These are phyloP conservation scores for Vicia villosa DNA, from an alignment of 306 rosid genomes.

Conservation along the genomic window DNA sequence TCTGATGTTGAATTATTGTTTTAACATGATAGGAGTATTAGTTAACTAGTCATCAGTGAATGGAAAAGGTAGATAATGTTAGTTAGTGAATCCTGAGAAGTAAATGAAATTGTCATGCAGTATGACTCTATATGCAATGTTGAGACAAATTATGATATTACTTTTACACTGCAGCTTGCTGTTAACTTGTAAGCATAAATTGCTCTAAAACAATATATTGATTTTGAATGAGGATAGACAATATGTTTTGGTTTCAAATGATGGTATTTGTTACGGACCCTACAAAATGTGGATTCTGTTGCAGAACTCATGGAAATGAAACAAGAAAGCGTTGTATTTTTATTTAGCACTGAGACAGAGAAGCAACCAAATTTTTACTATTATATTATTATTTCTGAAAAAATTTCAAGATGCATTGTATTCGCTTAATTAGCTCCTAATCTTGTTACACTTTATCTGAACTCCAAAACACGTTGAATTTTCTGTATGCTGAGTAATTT, in stretches of 20 bases:
- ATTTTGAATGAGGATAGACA: constrained; percentile 10
- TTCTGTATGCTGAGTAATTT: constrained; percentile 21
- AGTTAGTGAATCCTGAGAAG: constrained; percentile 9
- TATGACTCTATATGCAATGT: not conserved
- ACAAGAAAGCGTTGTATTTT: too few species aligned
- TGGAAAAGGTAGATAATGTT: constrained; percentile 17
- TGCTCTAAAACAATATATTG: constrained; percentile 10
- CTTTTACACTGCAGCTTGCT: constrained; percentile 10
- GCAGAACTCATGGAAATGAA: too few species aligned
- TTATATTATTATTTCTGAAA: too few species aligned
- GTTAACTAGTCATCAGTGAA: constrained; percentile 22
- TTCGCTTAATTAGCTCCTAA: not conserved
- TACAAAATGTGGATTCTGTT: constrained; percentile 13
- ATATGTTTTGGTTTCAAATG: constrained; percentile 22
- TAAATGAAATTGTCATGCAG: not conserved
- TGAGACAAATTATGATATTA: not conserved
- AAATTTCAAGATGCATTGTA: too few species aligned
- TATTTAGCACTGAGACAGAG: too few species aligned
- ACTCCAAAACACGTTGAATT: constrained; percentile 13
- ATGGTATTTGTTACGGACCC: constrained; percentile 5
- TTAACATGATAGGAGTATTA: constrained; percentile 7
- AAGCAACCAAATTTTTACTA: too few species aligned
- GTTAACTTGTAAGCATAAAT: constrained; percentile 15
- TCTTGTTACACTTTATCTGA: constrained; percentile 10
- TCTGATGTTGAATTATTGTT: constrained; percentile 10